Conservation (phyloP, 306 rosid species). For the Malus fusca region DNA sequence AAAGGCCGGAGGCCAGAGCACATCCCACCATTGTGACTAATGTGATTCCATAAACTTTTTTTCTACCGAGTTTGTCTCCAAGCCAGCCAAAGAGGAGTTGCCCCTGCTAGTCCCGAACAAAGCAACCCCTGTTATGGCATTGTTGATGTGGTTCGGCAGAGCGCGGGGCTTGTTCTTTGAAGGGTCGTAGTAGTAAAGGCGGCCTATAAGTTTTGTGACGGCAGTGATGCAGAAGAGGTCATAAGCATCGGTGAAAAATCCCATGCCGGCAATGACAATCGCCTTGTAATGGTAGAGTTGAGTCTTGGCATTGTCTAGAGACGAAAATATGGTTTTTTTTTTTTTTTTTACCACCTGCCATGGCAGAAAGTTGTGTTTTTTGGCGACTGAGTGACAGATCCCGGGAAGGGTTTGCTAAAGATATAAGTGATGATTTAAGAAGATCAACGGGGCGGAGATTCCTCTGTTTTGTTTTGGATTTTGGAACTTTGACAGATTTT, state of each 20-base stretch:
- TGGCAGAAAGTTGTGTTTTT: not conserved
- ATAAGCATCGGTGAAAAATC: slow-evolving; percentile 59
- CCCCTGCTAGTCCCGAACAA: slow-evolving; percentile 47
- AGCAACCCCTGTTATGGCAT: slow-evolving; percentile 47
- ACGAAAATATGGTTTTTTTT: slow-evolving; percentile 24
- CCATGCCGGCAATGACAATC: slow-evolving; percentile 57
- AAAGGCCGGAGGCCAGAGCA: slow-evolving; percentile 49
- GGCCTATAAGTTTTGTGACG: slow-evolving; percentile 42
- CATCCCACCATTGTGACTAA: slow-evolving; percentile 51
- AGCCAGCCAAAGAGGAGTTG: slow-evolving; percentile 70
- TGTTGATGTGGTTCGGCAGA: slow-evolving; percentile 38
- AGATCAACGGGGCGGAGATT: not conserved
- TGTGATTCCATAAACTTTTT: slow-evolving; percentile 49
- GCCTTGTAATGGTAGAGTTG: slow-evolving; percentile 47
- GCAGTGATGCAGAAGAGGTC: slow-evolving; percentile 59
- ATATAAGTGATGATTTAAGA: not conserved
- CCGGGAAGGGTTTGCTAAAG: not conserved
- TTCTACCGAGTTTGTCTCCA: slow-evolving; percentile 51
- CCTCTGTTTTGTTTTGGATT: not conserved
- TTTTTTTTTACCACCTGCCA: slow-evolving; percentile 22
- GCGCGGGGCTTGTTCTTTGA: slow-evolving; percentile 16
- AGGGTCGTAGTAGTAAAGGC: slow-evolving; percentile 44
- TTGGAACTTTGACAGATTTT: not conserved
- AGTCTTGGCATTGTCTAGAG: slow-evolving; percentile 57
- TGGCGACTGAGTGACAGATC: not conserved